Percentiles rank a stretch among this genome's conserved stretches.
phyloP scores from a whole-genome alignment of 306 rosid species.

The Dicorynia guianensis region DNA sequence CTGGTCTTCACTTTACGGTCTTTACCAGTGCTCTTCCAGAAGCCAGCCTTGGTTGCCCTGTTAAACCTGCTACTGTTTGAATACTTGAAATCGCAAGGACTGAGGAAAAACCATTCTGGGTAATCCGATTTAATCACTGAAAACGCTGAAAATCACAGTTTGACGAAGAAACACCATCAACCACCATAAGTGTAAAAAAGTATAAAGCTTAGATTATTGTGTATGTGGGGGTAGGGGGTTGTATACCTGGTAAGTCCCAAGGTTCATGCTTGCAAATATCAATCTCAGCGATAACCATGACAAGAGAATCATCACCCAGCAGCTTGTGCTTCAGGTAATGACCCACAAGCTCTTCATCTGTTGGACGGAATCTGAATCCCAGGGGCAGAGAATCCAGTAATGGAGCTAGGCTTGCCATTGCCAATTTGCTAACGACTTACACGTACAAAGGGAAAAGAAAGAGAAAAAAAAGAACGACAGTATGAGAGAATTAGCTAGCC shows the following conservation, averaged over 20 bases:
- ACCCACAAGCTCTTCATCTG: slow-evolving; percentile 66
- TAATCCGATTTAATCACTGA: slow-evolving; percentile 54
- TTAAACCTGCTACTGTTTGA: slow-evolving; percentile 38
- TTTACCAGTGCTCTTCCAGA: slow-evolving; percentile 72
- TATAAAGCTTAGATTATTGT: too few relatives aligned
- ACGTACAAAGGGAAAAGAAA: background rate
- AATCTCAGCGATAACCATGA: slow-evolving; percentile 46
- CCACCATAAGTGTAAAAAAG: background rate
- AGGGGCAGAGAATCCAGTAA: slow-evolving; percentile 26
- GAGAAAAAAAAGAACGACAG: background rate
- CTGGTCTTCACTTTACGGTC: slow-evolving; percentile 44
- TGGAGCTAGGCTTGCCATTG: slow-evolving; percentile 17
- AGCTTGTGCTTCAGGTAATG: slow-evolving; percentile 58
- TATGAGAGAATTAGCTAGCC: background rate
- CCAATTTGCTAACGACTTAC: background rate
- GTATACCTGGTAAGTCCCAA: slow-evolving; percentile 59
- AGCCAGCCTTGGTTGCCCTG: slow-evolving; percentile 62
- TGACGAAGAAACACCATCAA: background rate
- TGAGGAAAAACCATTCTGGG: slow-evolving; percentile 70
- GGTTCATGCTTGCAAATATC: slow-evolving; percentile 65
- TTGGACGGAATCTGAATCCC: slow-evolving; percentile 73
- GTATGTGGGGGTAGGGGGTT: background rate
- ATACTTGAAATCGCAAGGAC: slow-evolving; percentile 47
- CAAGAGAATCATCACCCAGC: slow-evolving; percentile 16
- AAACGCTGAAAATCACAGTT: slow-evolving; percentile 25